Conservation (phyloP, 805 yeast species). For the Sungouiella thailandica region DNA sequence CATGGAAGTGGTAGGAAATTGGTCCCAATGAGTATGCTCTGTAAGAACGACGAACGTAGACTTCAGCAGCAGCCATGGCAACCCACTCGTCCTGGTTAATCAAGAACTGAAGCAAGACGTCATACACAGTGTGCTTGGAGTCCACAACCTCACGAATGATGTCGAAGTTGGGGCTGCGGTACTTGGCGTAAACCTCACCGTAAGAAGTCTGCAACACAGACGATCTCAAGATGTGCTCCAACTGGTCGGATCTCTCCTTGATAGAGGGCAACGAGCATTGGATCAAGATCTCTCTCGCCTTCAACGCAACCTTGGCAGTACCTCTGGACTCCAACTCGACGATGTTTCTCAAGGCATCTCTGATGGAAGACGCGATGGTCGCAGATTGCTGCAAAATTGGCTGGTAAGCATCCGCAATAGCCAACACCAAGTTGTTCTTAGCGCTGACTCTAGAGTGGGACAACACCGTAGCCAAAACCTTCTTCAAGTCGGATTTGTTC, state of each 20-base stretch:
- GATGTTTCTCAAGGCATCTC: slow-evolving; percentile 67
- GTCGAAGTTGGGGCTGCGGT: slow-evolving; percentile 76
- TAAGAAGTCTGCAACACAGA: slow-evolving; percentile 86
- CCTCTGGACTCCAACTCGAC: slow-evolving; percentile 88
- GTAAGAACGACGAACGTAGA: slow-evolving; percentile 93
- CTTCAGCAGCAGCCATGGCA: slow-evolving; percentile 94
- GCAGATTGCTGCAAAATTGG: slow-evolving; percentile 71
- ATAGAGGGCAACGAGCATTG: slow-evolving; percentile 96
- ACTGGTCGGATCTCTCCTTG: slow-evolving; percentile 93
- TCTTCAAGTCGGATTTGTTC: slow-evolving; percentile 66
- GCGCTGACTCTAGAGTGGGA: slow-evolving; percentile 94
- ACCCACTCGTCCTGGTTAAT: slow-evolving; percentile 80
- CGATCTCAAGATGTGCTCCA: slow-evolving; percentile 90
- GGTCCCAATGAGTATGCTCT: slow-evolving; percentile 89
- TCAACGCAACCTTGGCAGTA: slow-evolving; percentile 88
- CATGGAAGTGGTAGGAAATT: slow-evolving; percentile 54
- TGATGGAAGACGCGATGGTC: slow-evolving; percentile 56
- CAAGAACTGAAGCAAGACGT: slow-evolving; percentile 89
- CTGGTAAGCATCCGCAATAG: slow-evolving; percentile 78
- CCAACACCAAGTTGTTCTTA: slow-evolving; percentile 83
- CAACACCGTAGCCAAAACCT: slow-evolving; percentile 67
- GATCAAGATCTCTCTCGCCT: slow-evolving; percentile 93
- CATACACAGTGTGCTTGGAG: slow-evolving; percentile 93
- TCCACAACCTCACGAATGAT: slow-evolving; percentile 89
- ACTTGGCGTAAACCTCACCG: slow-evolving; percentile 75